A percentile compares a stretch with the other conserved stretches of the same genome.
phyloP scores from a whole-genome alignment of 1,139 yeast species.

The Sugiyamaella sp. region DNA sequence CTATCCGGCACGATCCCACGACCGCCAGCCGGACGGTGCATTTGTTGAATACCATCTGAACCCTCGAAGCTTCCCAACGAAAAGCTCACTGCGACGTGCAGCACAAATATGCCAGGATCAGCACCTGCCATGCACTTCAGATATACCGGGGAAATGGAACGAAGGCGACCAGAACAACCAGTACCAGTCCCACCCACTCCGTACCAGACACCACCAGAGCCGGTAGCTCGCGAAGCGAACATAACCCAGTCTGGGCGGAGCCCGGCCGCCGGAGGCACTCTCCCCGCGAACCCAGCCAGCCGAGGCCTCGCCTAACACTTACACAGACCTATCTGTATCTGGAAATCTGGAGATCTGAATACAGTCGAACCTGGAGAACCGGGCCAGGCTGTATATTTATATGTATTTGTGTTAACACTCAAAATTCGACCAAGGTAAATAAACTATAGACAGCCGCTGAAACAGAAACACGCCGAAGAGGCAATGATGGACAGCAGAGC shows the following conservation, averaged over 20 bases:
- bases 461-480: background rate
- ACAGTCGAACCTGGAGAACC: background rate
- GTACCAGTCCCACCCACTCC: background rate
- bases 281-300: too few species aligned
- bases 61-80: background rate
- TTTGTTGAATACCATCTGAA: background rate
- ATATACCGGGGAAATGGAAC: background rate
- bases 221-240: background rate
- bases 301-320: too few species aligned
- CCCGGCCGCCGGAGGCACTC: constrained; percentile 2
- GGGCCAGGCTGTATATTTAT: background rate
- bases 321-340: too few species aligned
- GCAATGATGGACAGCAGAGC: background rate
- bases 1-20: too few species aligned
- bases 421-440: too few species aligned
- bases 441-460: too few species aligned
- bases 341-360: background rate
- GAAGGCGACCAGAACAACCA: background rate
- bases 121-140: background rate
- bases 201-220: background rate
- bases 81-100: background rate
- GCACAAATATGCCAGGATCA: background rate
- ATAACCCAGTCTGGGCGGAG: background rate
- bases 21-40: background rate
- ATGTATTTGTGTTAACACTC: too few species aligned